phyloP scores from a whole-genome alignment of 2,329 filamentous ascomycete genomes.

The Cercospora nicotianae region DNA sequence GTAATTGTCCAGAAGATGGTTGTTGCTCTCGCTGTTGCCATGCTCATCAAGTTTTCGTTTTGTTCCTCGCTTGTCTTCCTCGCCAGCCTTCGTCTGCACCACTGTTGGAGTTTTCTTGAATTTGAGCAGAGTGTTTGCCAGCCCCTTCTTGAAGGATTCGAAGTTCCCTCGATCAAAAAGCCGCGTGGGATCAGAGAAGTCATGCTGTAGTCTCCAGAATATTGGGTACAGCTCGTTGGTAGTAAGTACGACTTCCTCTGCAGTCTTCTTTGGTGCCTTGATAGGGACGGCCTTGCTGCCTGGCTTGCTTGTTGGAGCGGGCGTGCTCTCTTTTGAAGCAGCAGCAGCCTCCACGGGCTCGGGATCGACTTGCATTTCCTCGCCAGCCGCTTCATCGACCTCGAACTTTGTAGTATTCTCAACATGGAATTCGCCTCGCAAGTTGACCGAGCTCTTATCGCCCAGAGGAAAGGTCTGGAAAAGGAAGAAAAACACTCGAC shows the following conservation, averaged over 20 bases:
- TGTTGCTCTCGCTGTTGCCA: slow-evolving; percentile 36
- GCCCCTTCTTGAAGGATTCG: slow-evolving; percentile 60
- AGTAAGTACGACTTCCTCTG: slow-evolving; percentile 57
- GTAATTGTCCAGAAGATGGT: slow-evolving; percentile 69
- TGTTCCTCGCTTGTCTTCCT: slow-evolving; percentile 58
- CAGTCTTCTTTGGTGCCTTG: slow-evolving; percentile 29
- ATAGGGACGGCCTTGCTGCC: slow-evolving; percentile 31
- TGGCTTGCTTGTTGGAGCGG: slow-evolving; percentile 27
- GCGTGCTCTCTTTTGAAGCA: slow-evolving; percentile 27
- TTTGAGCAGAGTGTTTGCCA: slow-evolving; percentile 65
- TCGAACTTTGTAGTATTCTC: slow-evolving; percentile 92
- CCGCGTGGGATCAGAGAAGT: slow-evolving; percentile 84
- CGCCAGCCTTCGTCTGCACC: slow-evolving; percentile 68
- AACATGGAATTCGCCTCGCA: slow-evolving; percentile 91
- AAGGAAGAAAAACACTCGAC: slow-evolving; percentile 95
- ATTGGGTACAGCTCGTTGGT: slow-evolving; percentile 78
- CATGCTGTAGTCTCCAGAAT: slow-evolving; percentile 91
- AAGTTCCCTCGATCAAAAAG: slow-evolving; percentile 73
- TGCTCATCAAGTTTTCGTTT: slow-evolving; percentile 64
- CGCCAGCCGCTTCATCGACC: slow-evolving; percentile 41
- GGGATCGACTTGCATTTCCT: slow-evolving; percentile 66
- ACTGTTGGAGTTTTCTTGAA: slow-evolving; percentile 72
- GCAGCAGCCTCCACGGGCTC: slow-evolving; percentile 18
- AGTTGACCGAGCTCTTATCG: slow-evolving; percentile 95
- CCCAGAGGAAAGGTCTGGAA: slow-evolving; percentile 97